Evolutionary conservation across 1,139 yeast species (phyloP).

Genomic region (Yamadazyma taylorii): DNA sequence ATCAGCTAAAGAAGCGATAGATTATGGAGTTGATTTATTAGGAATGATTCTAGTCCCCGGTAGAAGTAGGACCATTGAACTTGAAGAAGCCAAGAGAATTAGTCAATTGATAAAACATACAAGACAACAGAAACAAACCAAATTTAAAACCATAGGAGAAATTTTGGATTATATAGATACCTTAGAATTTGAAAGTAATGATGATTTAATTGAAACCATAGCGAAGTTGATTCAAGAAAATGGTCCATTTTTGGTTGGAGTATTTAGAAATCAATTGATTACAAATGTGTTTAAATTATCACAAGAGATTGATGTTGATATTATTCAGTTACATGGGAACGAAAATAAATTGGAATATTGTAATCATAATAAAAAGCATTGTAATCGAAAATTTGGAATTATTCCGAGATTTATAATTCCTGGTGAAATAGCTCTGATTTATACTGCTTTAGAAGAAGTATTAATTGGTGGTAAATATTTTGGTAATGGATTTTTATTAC

Average conservation of each 20-base stretch:
- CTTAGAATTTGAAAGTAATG: slow-evolving; percentile 17
- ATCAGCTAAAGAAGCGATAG: slow-evolving; percentile 70
- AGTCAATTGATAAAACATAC: slow-evolving; percentile 31
- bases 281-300: slow-evolving; percentile 57
- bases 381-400: slow-evolving; percentile 49
- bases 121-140: slow-evolving; percentile 19
- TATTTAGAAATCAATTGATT: slow-evolving; percentile 77
- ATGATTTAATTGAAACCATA: slow-evolving; percentile 37
- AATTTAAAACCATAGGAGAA: slow-evolving; percentile 21
- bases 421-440: slow-evolving; percentile 35
- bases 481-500: slow-evolving; percentile 34
- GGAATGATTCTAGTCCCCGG: slow-evolving; percentile 90
- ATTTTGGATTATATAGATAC: slow-evolving; percentile 19
- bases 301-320: slow-evolving; percentile 56
- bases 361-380: slow-evolving; percentile 17
- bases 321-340: slow-evolving; percentile 87
- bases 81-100: slow-evolving; percentile 54
- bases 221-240: slow-evolving; percentile 34
- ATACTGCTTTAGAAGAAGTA: slow-evolving; percentile 14
- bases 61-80: slow-evolving; percentile 67
- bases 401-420: slow-evolving; percentile 73
- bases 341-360: slow-evolving; percentile 59
- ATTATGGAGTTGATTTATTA: slow-evolving; percentile 68
- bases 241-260: slow-evolving; percentile 85
- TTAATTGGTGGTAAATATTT: slow-evolving; percentile 26